Evolutionary conservation across 257 asterid genomes (phyloP), one percentile per base, ranked within the genome.

Genomic region (Przewalskia tangutica): DNA sequence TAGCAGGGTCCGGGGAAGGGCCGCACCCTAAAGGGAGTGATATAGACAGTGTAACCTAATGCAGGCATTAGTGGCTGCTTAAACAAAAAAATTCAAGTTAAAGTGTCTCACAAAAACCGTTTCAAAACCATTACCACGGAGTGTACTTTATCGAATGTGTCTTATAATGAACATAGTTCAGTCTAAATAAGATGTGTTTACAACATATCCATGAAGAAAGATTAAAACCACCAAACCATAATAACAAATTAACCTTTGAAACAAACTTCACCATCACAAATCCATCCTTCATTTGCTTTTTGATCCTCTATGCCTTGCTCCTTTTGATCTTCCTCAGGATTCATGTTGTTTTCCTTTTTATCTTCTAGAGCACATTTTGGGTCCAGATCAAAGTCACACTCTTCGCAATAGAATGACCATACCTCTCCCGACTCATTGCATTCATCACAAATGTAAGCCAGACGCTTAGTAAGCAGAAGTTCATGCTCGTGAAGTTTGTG

Each of bases 331-430:
- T 20, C 42, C 12, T 46, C 12, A 4, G 42, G 55, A 71, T 46
- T 59, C 11, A 42, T 42, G 42, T 65, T 83, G 53, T 11, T 73
- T 44, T 82, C 80, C 73, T 80, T 81, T 10, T 85, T 84, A 4
- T 70, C 90, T 54, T 81, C 87, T 71, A 93, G 76, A 81, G 90
- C 96, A 75, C 97, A 91, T 66, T 88, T 88, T 0, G 96, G 92
- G 83, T 93, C 97, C 79, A 88, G 92, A 89, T 92, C 97, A 71
- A 86, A 91, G 84, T 91, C 92, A 8, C 99, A 92, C 8, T 88
- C 89, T 9, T 82, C 82, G 1, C 97, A 93, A 32, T 85, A 82
- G 59, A 86, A 93, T 27, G 97, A 94, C 96, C 97, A 93, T 5
- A 83, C 80, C 2, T 58, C 73, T 20, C 97, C 98, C 2, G 44